Evolutionary conservation across 1,284 basidiomycete genomes (phyloP).

Genomic region (Ganoderma lingzhi): DNA sequence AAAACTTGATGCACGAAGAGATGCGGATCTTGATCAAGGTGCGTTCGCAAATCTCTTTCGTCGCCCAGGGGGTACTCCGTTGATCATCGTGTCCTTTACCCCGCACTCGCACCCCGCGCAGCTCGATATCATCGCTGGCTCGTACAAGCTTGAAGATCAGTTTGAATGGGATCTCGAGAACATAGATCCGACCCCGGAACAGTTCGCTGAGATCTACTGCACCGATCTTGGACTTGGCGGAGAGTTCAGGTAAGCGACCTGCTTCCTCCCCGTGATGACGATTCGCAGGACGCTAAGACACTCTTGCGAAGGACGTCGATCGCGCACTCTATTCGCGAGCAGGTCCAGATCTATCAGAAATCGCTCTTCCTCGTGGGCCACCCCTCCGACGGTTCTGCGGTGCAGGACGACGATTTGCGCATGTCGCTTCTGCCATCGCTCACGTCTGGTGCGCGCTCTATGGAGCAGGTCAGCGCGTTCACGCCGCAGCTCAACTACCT

Average conservation of each 20-base stretch:
- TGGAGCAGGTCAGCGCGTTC: slow-evolving; percentile 80
- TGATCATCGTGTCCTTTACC: slow-evolving; percentile 24
- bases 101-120: slow-evolving; percentile 42
- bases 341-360: slow-evolving; percentile 91
- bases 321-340: slow-evolving; percentile 95
- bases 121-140: slow-evolving; percentile 96
- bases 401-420: slow-evolving; percentile 93
- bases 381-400: slow-evolving; percentile 78
- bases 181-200: slow-evolving; percentile 84
- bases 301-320: slow-evolving; percentile 80
- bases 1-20: slow-evolving; percentile 75
- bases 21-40: slow-evolving; percentile 91
- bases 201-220: slow-evolving; percentile 90
- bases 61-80: slow-evolving; percentile 12
- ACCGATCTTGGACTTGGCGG: slow-evolving; percentile 91
- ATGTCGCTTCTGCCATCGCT: slow-evolving; percentile 89
- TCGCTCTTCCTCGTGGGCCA: slow-evolving; percentile 94
- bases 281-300: neutral
- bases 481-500: slow-evolving; percentile 93
- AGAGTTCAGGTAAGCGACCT: slow-evolving; percentile 83
- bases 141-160: slow-evolving; percentile 94
- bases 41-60: slow-evolving; percentile 12
- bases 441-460: slow-evolving; percentile 71
- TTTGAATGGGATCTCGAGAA: slow-evolving; percentile 98
- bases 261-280: slow-evolving; percentile 13